Conservation (phyloP, 371 early-diverging fungal genomes). For the Saksenaea oblongispora region DNA sequence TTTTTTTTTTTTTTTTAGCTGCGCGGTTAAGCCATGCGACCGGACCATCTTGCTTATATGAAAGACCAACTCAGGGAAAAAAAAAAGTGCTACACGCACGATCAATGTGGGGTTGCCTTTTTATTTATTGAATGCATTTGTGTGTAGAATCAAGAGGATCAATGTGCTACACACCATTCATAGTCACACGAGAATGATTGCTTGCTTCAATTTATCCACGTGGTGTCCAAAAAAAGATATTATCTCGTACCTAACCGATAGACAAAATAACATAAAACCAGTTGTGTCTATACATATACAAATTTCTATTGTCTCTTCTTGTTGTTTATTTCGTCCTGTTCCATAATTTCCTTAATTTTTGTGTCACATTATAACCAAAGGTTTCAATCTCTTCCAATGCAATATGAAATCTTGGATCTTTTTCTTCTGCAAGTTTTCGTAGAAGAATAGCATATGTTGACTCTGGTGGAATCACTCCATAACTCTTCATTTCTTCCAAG, state of each 20-base stretch:
- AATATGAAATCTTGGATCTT: slow-evolving; percentile 68
- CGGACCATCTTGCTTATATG: neutral
- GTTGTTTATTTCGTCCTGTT: slow-evolving; percentile 6
- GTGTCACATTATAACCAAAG: slow-evolving; percentile 47
- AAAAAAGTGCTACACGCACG: neutral
- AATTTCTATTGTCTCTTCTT: too few species aligned
- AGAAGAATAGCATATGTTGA: slow-evolving; percentile 57
- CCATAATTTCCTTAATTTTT: slow-evolving; percentile 27
- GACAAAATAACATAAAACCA: too few species aligned
- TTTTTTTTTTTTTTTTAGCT: neutral
- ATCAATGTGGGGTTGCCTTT: slow-evolving; percentile 4
- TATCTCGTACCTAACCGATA: too few species aligned
- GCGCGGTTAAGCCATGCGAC: slow-evolving; percentile 3
- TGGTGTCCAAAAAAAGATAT: neutral
- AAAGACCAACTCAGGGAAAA: neutral
- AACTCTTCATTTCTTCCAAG: slow-evolving; percentile 76
- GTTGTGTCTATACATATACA: neutral
- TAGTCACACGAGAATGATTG: neutral
- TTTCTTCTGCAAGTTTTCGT: slow-evolving; percentile 60
- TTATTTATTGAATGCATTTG: slow-evolving; percentile 5
- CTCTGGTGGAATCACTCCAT: slow-evolving; percentile 64
- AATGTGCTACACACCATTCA: neutral
- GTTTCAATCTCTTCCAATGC: slow-evolving; percentile 76
- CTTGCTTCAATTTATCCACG: slow-evolving; percentile 3
- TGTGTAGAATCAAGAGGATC: neutral